These are phyloP conservation scores for Halteria grandinella DNA, from an alignment of 73 alveolate genomes.

Conservation along the genomic window DNA sequence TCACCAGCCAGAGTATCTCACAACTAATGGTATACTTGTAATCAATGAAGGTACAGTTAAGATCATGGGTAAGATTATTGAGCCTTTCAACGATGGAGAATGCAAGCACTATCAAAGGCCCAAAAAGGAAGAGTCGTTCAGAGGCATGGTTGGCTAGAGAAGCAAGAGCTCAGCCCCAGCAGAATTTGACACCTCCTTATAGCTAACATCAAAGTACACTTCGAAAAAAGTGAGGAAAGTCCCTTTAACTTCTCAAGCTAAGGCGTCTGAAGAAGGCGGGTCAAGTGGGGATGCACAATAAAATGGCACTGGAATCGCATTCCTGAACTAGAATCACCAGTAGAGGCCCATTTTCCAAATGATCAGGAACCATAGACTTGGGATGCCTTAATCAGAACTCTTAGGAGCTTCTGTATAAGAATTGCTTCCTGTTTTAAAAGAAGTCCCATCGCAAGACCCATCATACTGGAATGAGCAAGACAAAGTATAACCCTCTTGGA, in stretches of 20 bases:
- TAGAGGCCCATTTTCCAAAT: no score
- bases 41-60: slow-evolving; percentile 78
- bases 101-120: slow-evolving; percentile 3
- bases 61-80: slow-evolving; percentile 80
- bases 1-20: slow-evolving; percentile 85
- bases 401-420: no score
- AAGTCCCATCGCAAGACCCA: no score
- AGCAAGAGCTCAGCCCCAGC: slow-evolving; percentile 43
- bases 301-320: no score
- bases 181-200: not conserved
- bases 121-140: not conserved
- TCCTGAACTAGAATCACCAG: no score
- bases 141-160: not conserved
- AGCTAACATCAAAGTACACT: slow-evolving; percentile 7
- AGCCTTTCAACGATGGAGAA: slow-evolving; percentile 58
- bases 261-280: no score
- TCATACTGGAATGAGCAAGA: no score
- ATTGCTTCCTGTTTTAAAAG: no score
- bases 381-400: no score
- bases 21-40: slow-evolving; percentile 72
- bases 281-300: no score
- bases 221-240: slow-evolving; percentile 15
- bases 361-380: no score
- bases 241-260: not conserved
- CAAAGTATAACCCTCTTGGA: no score